phyloP scores from a whole-genome alignment of 148 eudicot species.

The Rheum nobile region DNA sequence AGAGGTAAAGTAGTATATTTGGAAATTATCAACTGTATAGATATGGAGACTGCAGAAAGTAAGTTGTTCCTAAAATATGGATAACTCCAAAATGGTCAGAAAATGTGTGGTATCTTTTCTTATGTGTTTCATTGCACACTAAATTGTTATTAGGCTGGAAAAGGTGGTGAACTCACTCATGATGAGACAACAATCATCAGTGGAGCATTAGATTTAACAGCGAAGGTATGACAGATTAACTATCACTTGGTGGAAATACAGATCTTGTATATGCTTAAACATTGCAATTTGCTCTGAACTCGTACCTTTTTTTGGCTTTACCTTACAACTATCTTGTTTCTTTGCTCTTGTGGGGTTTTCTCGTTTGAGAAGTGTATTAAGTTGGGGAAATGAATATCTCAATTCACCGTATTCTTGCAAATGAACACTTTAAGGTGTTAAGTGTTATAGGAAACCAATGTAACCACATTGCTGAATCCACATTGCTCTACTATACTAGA shows the following conservation, averaged over 20 bases:
- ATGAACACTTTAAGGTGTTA: neutral
- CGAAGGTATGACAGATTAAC: constrained; percentile 32
- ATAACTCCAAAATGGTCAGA: neutral
- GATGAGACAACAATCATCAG: constrained; percentile 97
- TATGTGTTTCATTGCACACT: neutral
- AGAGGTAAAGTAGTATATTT: constrained; percentile 34
- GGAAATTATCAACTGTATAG: neutral
- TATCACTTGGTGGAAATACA: neutral
- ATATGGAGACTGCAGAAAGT: neutral
- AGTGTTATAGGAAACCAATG: neutral
- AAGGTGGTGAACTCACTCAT: constrained; percentile 95
- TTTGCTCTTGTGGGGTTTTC: neutral
- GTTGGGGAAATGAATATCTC: neutral
- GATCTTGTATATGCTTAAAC: neutral
- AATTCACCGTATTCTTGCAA: neutral
- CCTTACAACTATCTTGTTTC: neutral
- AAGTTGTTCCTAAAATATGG: neutral
- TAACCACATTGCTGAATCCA: neutral
- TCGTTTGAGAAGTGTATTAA: neutral
- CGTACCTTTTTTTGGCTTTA: neutral
- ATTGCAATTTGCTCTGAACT: neutral
- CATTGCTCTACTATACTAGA: neutral
- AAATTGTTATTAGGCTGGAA: constrained; percentile 54
- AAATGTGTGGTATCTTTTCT: neutral
- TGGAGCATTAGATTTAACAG: constrained; percentile 86